phyloP scores from a whole-genome alignment of 2,329 filamentous ascomycete species.

The Aspergillus amoenus region DNA sequence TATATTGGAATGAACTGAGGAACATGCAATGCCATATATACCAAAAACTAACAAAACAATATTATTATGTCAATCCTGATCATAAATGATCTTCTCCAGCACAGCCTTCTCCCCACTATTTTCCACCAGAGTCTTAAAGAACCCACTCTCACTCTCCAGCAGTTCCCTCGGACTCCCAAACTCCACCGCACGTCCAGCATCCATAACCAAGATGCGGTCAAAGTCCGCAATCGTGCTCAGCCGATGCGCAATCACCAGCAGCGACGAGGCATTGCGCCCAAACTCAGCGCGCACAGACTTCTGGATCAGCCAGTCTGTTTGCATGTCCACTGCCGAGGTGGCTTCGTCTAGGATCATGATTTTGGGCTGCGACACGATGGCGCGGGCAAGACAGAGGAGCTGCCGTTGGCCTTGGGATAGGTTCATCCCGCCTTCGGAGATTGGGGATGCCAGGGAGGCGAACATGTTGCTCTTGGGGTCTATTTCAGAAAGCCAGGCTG shows the following conservation, averaged over 20 bases:
- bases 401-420: slow-evolving; percentile 12
- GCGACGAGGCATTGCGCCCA: not conserved
- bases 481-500: too few relatives aligned
- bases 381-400: slow-evolving; percentile 7
- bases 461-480: too few relatives aligned
- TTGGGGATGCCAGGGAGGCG: not conserved
- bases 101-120: too few relatives aligned
- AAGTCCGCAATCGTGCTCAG: slow-evolving; percentile 7
- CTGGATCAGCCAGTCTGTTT: slow-evolving; percentile 7
- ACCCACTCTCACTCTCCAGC: not conserved
- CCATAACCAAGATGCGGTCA: slow-evolving; percentile 6
- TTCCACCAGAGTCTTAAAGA: slow-evolving; percentile 2
- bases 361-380: not conserved
- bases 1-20: too few relatives aligned
- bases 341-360: slow-evolving; percentile 13
- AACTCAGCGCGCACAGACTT: not conserved
- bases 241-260: slow-evolving; percentile 12
- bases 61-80: too few relatives aligned
- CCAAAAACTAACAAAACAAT: too few relatives aligned
- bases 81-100: too few relatives aligned
- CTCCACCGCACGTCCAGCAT: slow-evolving; percentile 1
- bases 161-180: not conserved
- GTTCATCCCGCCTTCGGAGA: not conserved
- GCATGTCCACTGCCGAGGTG: slow-evolving; percentile 4
- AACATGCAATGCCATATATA: too few relatives aligned